phyloP scores from a whole-genome alignment of 192 early-diverging fungal species.

The Backusella tuberculispora region DNA sequence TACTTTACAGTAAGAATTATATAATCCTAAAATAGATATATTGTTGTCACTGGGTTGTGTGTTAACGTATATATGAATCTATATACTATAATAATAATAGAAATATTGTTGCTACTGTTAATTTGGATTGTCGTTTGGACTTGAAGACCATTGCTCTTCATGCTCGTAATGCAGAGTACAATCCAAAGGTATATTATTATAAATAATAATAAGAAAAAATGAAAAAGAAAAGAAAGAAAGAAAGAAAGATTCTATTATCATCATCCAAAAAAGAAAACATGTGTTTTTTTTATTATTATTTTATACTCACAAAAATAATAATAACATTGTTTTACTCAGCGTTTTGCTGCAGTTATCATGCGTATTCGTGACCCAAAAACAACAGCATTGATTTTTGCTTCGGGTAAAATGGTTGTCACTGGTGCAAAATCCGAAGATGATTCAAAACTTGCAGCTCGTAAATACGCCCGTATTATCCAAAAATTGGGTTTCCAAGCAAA shows the following conservation, averaged over 20 bases:
- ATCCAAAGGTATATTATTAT: constrained; percentile 86
- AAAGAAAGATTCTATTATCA: not conserved
- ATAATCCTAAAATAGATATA: not conserved
- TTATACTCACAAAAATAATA: constrained; percentile 40
- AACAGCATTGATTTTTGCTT: constrained; percentile 98
- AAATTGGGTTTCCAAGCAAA: constrained; percentile 97
- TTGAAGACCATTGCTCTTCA: constrained; percentile 98
- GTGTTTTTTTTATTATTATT: constrained; percentile 12
- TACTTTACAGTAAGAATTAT: constrained; percentile 66
- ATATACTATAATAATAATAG: constrained; percentile 45
- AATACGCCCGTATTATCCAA: constrained; percentile 99
- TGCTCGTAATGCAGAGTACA: constrained; percentile 99
- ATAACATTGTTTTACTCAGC: constrained; percentile 45
- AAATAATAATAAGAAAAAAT: not conserved
- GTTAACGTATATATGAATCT: not conserved
- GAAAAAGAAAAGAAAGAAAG: not conserved
- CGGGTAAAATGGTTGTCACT: constrained; percentile 99
- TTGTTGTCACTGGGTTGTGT: constrained; percentile 1
- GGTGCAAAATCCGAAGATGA: constrained; percentile 98
- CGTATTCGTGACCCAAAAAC: constrained; percentile 99
- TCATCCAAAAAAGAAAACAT: not conserved
- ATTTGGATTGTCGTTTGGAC: constrained; percentile 96
- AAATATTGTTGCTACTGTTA: constrained; percentile 99
- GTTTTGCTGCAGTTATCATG: constrained; percentile 99
- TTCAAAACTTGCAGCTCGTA: constrained; percentile 94